Percentiles rank a stretch among this genome's conserved stretches.
Conservation (phyloP, 176 grass and related monocot species). For the Oryza brachyantha region DNA sequence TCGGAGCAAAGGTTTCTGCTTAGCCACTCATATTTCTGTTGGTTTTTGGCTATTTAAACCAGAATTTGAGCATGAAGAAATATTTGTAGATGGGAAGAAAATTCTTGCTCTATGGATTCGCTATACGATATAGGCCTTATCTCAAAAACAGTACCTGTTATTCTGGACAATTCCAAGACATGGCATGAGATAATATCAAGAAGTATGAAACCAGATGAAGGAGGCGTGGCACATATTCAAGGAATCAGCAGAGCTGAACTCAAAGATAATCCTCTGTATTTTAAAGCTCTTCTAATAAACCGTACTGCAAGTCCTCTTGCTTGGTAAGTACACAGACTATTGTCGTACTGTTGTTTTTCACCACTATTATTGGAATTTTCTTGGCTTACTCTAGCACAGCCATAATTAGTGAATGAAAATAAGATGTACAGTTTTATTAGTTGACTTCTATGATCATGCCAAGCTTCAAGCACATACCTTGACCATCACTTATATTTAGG, state of each 20-base stretch:
- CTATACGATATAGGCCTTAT: constrained; percentile 72
- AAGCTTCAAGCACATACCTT: background rate
- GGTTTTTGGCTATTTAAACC: background rate
- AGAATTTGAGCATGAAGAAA: constrained; percentile 20
- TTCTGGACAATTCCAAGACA: constrained; percentile 68
- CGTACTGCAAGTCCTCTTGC: constrained; percentile 80
- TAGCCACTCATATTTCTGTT: background rate
- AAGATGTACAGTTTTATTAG: constrained; percentile 14
- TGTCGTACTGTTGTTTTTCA: constrained; percentile 4
- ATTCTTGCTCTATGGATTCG: constrained; percentile 73
- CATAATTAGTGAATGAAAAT: background rate
- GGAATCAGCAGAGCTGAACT: constrained; percentile 70
- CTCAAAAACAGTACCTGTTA: constrained; percentile 62
- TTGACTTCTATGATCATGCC: background rate
- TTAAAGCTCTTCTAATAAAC: constrained; percentile 57
- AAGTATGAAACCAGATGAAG: constrained; percentile 51
- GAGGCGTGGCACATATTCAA: constrained; percentile 48
- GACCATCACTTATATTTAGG: constrained; percentile 39
- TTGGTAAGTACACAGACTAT: constrained; percentile 51
- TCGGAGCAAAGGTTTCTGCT: constrained; percentile 46
- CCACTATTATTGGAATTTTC: background rate
- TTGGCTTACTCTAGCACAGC: background rate
- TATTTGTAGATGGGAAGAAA: constrained; percentile 62
- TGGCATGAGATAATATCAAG: constrained; percentile 55
- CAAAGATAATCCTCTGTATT: constrained; percentile 61